phyloP scores from a whole-genome alignment of 1,139 yeast genomes.

The Waltiozyma sp. region DNA sequence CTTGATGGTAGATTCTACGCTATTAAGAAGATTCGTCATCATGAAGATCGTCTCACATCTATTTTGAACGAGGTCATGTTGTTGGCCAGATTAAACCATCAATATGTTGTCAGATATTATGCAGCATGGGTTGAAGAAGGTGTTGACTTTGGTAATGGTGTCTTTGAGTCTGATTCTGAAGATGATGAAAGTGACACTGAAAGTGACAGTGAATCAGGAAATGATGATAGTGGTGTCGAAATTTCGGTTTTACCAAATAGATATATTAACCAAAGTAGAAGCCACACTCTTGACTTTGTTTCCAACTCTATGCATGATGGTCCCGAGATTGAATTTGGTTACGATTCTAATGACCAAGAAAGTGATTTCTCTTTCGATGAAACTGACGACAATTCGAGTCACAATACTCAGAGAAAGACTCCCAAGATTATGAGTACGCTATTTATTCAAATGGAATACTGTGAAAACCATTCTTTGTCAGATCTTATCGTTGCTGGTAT shows the following conservation, averaged over 20 bases:
- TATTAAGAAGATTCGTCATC: conserved; percentile 79
- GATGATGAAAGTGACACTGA: conserved; percentile 20
- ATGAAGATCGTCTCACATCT: conserved; percentile 66
- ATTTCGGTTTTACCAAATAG: conserved; percentile 5
- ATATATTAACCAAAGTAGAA: conserved; percentile 8
- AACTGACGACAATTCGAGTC: conserved; percentile 8
- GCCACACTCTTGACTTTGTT: conserved; percentile 43
- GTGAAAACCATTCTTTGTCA: conserved; percentile 83
- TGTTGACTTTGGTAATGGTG: conserved; percentile 22
- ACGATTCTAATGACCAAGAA: conserved; percentile 22
- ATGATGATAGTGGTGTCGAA: conserved; percentile 12
- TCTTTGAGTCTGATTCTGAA: conserved; percentile 15
- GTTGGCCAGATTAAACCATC: conserved; percentile 85
- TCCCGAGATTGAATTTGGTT: conserved; percentile 50
- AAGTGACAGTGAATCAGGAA: conserved; percentile 11
- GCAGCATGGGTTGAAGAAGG: conserved; percentile 95
- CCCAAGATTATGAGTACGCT: conserved; percentile 32
- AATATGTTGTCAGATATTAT: conserved; percentile 88
- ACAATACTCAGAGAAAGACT: conserved; percentile 16
- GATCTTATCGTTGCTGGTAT: conserved; percentile 73
- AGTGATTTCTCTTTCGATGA: conserved; percentile 13
- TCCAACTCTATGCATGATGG: conserved; percentile 42
- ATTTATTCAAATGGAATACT: conserved; percentile 95
- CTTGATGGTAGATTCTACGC: conserved; percentile 95
- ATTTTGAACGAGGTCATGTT: conserved; percentile 86